Conservation (phyloP, 257 asterid species). For the Salvia rosmarinus region DNA sequence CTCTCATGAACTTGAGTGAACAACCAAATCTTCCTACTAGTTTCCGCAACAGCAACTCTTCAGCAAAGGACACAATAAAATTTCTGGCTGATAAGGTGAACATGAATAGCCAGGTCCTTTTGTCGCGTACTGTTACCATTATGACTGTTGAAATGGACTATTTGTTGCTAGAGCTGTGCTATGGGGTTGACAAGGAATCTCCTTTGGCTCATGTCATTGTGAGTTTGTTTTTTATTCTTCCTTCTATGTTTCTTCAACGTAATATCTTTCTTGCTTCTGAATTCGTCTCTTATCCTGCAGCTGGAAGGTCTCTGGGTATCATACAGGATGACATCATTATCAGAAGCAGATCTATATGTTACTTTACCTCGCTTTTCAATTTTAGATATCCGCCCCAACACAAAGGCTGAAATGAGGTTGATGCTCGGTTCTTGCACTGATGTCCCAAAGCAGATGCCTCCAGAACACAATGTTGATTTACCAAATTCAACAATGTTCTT, state of each 20-base stretch:
- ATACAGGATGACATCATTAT: constrained; percentile 93
- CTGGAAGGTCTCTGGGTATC: constrained; percentile 99
- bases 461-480: constrained; percentile 54
- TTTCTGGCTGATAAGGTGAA: constrained; percentile 91
- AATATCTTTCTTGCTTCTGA: constrained; percentile 27
- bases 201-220: constrained; percentile 93
- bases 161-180: constrained; percentile 81
- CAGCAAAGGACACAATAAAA: constrained; percentile 84
- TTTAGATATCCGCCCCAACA: constrained; percentile 87
- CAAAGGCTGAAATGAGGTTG: constrained; percentile 96
- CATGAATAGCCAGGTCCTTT: constrained; percentile 84
- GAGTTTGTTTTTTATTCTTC: constrained; percentile 47
- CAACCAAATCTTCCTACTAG: constrained; percentile 86
- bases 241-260: constrained; percentile 19
- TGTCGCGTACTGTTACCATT: constrained; percentile 90
- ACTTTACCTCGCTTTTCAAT: constrained; percentile 88
- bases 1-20: constrained; percentile 79
- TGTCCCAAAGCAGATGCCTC: constrained; percentile 63
- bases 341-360: constrained; percentile 86
- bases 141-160: constrained; percentile 77
- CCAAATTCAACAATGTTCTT: constrained; percentile 92
- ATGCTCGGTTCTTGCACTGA: constrained; percentile 97
- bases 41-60: constrained; percentile 79
- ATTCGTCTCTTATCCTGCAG: constrained; percentile 49
- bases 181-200: constrained; percentile 81